These are phyloP conservation scores for Elymus sibiricus DNA, from an alignment of 176 grass and related monocot genomes.

Conservation along the genomic window DNA sequence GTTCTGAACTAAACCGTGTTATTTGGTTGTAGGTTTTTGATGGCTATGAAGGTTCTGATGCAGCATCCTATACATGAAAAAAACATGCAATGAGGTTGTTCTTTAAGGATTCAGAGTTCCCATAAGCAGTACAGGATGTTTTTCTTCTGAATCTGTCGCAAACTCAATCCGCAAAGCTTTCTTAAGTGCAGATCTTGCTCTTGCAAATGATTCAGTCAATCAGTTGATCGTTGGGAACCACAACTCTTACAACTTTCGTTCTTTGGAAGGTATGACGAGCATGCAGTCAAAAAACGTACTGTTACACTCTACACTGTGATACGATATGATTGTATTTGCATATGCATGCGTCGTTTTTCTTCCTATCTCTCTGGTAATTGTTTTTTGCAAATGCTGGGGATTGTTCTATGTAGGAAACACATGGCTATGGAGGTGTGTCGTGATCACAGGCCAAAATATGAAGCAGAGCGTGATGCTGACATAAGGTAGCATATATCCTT, in stretches of 20 bases:
- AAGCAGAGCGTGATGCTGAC: conserved; percentile 43
- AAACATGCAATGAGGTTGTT: conserved; percentile 60
- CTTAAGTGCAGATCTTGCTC: conserved; percentile 59
- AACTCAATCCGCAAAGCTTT: conserved; percentile 48
- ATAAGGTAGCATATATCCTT: no score
- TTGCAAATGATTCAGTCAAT: conserved; percentile 54
- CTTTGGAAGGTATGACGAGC: conserved; percentile 52
- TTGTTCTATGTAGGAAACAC: no score
- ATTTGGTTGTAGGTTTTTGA: conserved; percentile 65
- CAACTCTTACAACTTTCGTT: conserved; percentile 69
- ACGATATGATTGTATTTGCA: no score
- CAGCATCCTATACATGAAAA: conserved; percentile 75
- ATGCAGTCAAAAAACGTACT: background rate
- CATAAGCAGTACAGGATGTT: conserved; percentile 33
- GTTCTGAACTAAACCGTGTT: background rate
- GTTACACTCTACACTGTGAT: background rate
- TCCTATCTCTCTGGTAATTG: no score
- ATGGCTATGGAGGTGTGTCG: conserved; percentile 66
- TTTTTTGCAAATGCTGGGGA: no score
- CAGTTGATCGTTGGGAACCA: conserved; percentile 74
- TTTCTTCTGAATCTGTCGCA: conserved; percentile 52
- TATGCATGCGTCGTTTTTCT: no score
- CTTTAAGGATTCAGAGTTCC: conserved; percentile 69
- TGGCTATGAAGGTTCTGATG: conserved; percentile 81
- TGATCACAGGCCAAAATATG: conserved; percentile 61